Conservation (phyloP, 1,284 basidiomycete genomes). For the Tremellales sp. region DNA sequence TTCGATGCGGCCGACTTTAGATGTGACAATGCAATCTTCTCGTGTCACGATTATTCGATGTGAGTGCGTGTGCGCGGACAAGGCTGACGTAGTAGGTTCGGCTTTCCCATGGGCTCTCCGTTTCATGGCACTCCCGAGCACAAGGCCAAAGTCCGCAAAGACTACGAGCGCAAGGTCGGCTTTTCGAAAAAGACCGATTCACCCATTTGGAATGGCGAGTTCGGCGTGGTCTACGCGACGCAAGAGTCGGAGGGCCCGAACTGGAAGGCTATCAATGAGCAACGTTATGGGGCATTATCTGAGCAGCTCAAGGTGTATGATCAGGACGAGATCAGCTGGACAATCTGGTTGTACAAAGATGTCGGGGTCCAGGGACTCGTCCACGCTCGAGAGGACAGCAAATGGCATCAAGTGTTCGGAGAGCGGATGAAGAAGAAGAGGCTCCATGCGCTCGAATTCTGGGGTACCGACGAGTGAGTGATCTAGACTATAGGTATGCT, state of each 20-base stretch:
- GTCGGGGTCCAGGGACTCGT: slow-evolving; percentile 81
- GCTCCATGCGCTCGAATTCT: slow-evolving; percentile 57
- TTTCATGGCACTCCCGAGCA: slow-evolving; percentile 52
- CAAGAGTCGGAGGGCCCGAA: slow-evolving; percentile 34
- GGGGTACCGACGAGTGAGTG: slow-evolving; percentile 10
- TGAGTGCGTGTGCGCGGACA: slow-evolving; percentile 13
- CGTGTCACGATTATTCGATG: slow-evolving; percentile 68
- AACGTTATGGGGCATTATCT: slow-evolving; percentile 62
- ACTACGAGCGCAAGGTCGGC: slow-evolving; percentile 59
- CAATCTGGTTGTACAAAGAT: slow-evolving; percentile 80
- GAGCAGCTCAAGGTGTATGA: slow-evolving; percentile 72
- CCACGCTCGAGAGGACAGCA: slow-evolving; percentile 59
- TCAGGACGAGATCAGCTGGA: slow-evolving; percentile 61
- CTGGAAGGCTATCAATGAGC: slow-evolving; percentile 61
- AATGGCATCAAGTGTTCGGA: slow-evolving; percentile 59
- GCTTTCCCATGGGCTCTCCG: slow-evolving; percentile 62
- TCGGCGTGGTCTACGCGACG: slow-evolving; percentile 50
- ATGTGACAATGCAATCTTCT: slow-evolving; percentile 61
- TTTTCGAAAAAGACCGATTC: slow-evolving; percentile 26
- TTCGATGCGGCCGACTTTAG: slow-evolving; percentile 56
- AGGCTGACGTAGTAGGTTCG: slow-evolving; percentile 55
- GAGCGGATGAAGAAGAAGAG: slow-evolving; percentile 55
- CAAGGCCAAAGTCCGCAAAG: slow-evolving; percentile 45
- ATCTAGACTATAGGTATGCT: neutral
- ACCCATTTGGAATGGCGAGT: slow-evolving; percentile 55